phyloP scores from a whole-genome alignment of 108 stramenopile species.

The Aurantiochytrium sp. region DNA sequence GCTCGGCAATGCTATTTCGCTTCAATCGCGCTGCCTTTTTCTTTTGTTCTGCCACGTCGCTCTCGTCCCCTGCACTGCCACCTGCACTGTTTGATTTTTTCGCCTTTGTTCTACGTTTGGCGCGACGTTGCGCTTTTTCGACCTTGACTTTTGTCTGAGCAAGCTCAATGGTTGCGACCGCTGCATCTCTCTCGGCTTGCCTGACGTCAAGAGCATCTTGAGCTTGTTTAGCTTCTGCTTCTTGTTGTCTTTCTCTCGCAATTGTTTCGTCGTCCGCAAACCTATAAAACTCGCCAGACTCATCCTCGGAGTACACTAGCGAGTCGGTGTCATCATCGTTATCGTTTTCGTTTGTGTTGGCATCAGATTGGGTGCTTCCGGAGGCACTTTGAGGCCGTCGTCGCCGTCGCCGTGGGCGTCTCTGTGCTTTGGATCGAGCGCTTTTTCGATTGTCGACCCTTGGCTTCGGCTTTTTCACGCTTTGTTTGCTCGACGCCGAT shows the following conservation, averaged over 20 bases:
- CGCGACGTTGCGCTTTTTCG: too few species aligned
- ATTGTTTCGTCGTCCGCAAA: too few species aligned
- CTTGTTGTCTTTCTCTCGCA: too few species aligned
- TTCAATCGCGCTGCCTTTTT: neutral
- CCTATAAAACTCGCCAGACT: too few species aligned
- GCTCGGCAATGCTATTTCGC: neutral
- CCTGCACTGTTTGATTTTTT: neutral
- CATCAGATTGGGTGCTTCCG: neutral
- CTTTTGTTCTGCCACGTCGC: too few species aligned
- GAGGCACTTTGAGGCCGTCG: neutral
- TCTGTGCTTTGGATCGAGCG: neutral
- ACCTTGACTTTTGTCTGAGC: too few species aligned
- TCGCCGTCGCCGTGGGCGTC: neutral
- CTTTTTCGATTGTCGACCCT: neutral
- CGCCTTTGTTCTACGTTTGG: neutral
- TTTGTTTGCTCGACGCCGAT: neutral
- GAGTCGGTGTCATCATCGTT: too few species aligned
- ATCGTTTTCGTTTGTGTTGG: too few species aligned
- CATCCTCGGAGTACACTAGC: too few species aligned
- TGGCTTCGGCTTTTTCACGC: neutral
- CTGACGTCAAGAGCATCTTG: neutral
- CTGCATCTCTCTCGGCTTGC: neutral
- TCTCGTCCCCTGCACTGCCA: too few species aligned
- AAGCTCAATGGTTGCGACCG: neutral
- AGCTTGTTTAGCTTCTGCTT: too few species aligned